Percentiles rank a stretch among this genome's conserved stretches.
Evolutionary conservation across 768 basidiomycete species (phyloP).

Genomic region (Leucosporidium yakuticum): DNA sequence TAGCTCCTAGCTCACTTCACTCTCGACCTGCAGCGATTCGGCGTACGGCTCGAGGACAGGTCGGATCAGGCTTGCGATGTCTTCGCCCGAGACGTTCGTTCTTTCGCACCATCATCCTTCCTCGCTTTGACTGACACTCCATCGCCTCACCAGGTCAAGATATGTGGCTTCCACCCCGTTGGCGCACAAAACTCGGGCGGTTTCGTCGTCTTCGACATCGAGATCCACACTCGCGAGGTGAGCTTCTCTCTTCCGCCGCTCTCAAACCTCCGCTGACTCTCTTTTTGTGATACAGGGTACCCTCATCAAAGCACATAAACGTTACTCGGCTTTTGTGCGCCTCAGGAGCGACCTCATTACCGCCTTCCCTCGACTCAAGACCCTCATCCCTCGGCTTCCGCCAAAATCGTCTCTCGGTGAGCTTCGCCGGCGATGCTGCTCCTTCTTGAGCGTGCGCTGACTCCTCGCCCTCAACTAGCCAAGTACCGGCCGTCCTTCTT

Average conservation of each 20-base stretch:
- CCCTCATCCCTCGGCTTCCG: conserved; percentile 26
- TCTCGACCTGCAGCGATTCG: conserved; percentile 2
- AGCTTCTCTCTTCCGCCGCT: not conserved
- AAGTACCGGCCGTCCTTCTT: conserved; percentile 38
- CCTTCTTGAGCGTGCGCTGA: not conserved
- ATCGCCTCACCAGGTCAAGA: not conserved
- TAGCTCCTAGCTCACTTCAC: not conserved
- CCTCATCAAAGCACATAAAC: conserved; percentile 25
- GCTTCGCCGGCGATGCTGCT: not conserved
- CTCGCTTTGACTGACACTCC: too few relatives aligned
- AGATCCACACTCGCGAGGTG: conserved; percentile 22
- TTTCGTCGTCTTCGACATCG: conserved; percentile 34
- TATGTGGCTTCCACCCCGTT: conserved; percentile 15
- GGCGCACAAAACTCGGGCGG: conserved; percentile 23
- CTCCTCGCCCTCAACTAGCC: conserved; percentile 9
- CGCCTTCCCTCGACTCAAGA: conserved; percentile 19
- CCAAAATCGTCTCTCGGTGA: conserved; percentile 36
- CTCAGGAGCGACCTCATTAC: conserved; percentile 30
- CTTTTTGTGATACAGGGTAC: conserved; percentile 19
- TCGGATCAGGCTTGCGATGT: conserved; percentile 6
- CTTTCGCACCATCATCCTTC: not conserved
- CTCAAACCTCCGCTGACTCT: not conserved
- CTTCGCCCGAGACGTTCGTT: conserved; percentile 30
- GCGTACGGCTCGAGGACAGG: conserved; percentile 27
- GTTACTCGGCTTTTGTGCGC: conserved; percentile 38